Conservation (phyloP, 371 early-diverging fungal species). For the Apophysomyces sp. region DNA sequence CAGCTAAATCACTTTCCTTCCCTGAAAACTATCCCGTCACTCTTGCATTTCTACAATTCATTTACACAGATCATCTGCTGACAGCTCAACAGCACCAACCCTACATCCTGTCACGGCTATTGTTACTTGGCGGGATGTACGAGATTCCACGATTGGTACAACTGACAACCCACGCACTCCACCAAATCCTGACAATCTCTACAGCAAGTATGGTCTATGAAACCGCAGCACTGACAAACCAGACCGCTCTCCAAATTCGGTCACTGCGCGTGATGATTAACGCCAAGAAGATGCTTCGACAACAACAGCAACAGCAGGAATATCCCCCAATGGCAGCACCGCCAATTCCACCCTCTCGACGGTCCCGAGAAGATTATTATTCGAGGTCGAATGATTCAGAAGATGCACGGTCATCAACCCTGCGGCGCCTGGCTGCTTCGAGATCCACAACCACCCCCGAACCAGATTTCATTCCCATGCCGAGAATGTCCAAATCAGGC, state of each 20-base stretch:
- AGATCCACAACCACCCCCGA: slow-evolving; percentile 15
- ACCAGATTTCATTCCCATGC: not conserved
- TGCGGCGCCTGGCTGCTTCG: slow-evolving; percentile 9
- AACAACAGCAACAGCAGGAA: slow-evolving; percentile 38
- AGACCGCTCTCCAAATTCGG: slow-evolving; percentile 62
- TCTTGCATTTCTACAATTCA: slow-evolving; percentile 66
- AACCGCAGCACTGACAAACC: slow-evolving; percentile 58
- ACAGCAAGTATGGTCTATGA: slow-evolving; percentile 74
- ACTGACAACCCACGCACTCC: slow-evolving; percentile 66
- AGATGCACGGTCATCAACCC: not conserved
- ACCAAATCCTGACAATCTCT: slow-evolving; percentile 61
- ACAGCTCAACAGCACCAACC: slow-evolving; percentile 62
- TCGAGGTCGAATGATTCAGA: slow-evolving; percentile 2
- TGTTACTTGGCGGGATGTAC: slow-evolving; percentile 66
- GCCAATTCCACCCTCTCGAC: not conserved
- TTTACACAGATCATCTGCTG: slow-evolving; percentile 77
- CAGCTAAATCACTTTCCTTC: slow-evolving; percentile 34
- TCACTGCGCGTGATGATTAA: slow-evolving; percentile 63
- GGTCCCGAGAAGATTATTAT: not conserved
- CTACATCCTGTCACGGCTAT: slow-evolving; percentile 62
- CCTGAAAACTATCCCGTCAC: slow-evolving; percentile 68
- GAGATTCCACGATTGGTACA: slow-evolving; percentile 54
- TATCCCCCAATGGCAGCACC: not conserved
- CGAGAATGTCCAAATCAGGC: slow-evolving; percentile 19
- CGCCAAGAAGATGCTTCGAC: slow-evolving; percentile 60